Conservation (phyloP, 345 rosid genomes). For the Lepidium africanum region DNA sequence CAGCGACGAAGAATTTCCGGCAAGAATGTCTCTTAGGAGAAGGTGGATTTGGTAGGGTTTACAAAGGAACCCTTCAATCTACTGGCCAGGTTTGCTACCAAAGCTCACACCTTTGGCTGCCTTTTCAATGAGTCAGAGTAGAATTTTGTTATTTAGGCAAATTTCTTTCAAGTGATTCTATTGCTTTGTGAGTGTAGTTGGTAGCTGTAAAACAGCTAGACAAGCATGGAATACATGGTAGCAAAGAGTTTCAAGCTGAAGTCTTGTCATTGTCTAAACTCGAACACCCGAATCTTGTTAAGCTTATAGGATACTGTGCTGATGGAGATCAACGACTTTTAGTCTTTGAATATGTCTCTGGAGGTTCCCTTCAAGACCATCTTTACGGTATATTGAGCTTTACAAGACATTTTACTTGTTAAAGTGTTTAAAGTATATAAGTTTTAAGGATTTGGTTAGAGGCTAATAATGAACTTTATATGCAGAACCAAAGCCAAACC, state of each 20-base stretch:
- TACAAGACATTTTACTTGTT: neutral
- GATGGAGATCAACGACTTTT: conserved; percentile 75
- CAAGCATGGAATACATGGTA: conserved; percentile 46
- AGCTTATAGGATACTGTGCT: conserved; percentile 62
- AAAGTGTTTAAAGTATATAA: neutral
- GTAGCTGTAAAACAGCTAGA: conserved; percentile 74
- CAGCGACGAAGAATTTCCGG: conserved; percentile 73
- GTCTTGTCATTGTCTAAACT: conserved; percentile 39
- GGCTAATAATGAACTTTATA: neutral
- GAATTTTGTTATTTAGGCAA: neutral
- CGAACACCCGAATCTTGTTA: conserved; percentile 49
- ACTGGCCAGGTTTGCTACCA: conserved; percentile 46
- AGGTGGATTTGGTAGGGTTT: conserved; percentile 75
- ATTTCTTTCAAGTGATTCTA: neutral
- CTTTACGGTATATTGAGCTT: conserved; percentile 36
- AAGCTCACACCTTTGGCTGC: neutral
- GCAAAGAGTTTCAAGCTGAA: conserved; percentile 52
- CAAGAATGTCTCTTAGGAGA: conserved; percentile 69
- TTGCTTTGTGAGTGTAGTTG: conserved; percentile 28
- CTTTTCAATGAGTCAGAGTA: neutral
- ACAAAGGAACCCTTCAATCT: conserved; percentile 56
- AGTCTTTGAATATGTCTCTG: conserved; percentile 48
- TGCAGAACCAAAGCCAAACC: conserved; percentile 31
- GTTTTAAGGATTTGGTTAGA: neutral
- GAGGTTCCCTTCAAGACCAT: conserved; percentile 47